Conservation (phyloP, 768 basidiomycete genomes). For the Pulveroboletus sp. region DNA sequence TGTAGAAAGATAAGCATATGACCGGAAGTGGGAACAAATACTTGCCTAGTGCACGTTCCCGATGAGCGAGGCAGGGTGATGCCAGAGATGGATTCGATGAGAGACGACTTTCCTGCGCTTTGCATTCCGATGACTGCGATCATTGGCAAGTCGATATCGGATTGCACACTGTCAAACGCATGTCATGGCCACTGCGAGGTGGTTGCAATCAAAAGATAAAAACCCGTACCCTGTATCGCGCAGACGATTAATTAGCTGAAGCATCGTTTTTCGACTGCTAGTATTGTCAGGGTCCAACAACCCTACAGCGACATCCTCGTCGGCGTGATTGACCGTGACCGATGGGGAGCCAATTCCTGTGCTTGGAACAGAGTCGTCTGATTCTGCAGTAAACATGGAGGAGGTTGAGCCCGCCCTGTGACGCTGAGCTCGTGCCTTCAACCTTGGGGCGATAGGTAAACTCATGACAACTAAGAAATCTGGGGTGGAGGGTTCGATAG, state of each 20-base stretch:
- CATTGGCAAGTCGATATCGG: conserved; percentile 67
- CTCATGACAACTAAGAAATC: neutral
- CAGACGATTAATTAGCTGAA: conserved; percentile 57
- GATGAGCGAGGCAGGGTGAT: conserved; percentile 63
- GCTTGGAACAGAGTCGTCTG: neutral
- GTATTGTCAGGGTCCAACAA: conserved; percentile 46
- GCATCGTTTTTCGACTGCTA: conserved; percentile 42
- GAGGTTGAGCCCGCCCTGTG: neutral
- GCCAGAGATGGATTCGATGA: conserved; percentile 74
- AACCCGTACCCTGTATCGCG: conserved; percentile 53
- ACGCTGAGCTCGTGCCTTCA: neutral
- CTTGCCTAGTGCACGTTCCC: conserved; percentile 73
- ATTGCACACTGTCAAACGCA: conserved; percentile 45
- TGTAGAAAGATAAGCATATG: conserved; percentile 15
- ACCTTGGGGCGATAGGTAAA: neutral
- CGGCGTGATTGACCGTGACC: neutral
- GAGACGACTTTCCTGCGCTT: conserved; percentile 71
- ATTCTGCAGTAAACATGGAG: neutral
- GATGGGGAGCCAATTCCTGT: neutral
- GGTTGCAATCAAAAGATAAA: neutral
- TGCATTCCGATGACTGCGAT: conserved; percentile 73
- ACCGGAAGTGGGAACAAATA: neutral
- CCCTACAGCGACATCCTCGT: conserved; percentile 37
- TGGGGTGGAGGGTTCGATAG: neutral
- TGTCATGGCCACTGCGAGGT: neutral